phyloP scores from a whole-genome alignment of 2,329 filamentous ascomycete species.

The Aspergillus jensenii region DNA sequence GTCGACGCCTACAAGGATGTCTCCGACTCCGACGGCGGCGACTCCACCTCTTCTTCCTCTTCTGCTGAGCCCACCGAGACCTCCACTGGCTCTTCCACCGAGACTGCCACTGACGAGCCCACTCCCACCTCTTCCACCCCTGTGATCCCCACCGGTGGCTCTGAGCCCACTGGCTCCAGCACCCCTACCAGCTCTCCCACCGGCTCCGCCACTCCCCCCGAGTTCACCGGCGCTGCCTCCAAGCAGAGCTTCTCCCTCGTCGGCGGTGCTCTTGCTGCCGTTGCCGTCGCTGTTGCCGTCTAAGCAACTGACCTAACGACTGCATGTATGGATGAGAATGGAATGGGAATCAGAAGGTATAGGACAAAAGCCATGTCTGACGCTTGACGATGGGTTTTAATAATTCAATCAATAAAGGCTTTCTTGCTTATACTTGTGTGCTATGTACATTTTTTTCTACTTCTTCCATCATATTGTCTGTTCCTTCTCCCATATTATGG shows the following conservation, averaged over 20 bases:
- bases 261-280: slow-evolving; percentile 14
- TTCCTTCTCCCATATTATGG: background rate
- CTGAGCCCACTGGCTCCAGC: background rate
- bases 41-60: slow-evolving; percentile 2
- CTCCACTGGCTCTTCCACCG: background rate
- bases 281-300: slow-evolving; percentile 12
- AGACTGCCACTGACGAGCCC: slow-evolving; percentile 1
- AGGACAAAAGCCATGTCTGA: background rate
- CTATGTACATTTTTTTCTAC: background rate
- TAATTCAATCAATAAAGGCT: background rate
- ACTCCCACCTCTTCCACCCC: slow-evolving; percentile 12
- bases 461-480: background rate
- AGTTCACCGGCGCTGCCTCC: slow-evolving; percentile 15
- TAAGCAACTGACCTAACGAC: slow-evolving; percentile 4
- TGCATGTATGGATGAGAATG: background rate
- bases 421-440: background rate
- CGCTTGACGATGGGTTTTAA: background rate
- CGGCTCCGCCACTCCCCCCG: slow-evolving; percentile 1
- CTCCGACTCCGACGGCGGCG: background rate
- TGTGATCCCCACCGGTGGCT: slow-evolving; percentile 8
- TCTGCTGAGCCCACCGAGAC: background rate
- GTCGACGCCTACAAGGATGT: slow-evolving; percentile 26
- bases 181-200: background rate
- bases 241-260: slow-evolving; percentile 11
- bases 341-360: background rate